Conservation (phyloP, 441 rosid genomes). For the Jatropha podagrica region DNA sequence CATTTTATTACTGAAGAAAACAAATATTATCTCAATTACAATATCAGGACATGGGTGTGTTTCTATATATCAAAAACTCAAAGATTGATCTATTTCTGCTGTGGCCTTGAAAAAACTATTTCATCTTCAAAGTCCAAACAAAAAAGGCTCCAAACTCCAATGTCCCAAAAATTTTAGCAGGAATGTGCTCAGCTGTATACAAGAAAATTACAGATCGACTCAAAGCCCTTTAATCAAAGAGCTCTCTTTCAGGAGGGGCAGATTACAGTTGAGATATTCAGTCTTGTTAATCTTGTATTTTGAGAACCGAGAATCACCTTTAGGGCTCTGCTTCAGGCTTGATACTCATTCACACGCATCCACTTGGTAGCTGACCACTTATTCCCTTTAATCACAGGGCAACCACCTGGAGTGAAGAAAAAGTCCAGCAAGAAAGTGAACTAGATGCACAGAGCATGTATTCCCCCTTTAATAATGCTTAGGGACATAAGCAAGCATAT, state of each 20-base stretch:
- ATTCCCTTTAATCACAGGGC: constrained; percentile 83
- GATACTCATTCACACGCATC: constrained; percentile 75
- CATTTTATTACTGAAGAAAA: constrained; percentile 3
- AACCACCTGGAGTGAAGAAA: constrained; percentile 59
- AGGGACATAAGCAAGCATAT: background rate
- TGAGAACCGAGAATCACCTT: constrained; percentile 35
- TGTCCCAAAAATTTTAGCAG: constrained; percentile 6
- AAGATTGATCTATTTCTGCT: constrained; percentile 9
- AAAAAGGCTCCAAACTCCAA: background rate
- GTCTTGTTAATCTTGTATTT: background rate
- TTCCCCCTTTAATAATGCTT: background rate
- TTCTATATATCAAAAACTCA: constrained; percentile 6
- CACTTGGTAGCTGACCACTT: constrained; percentile 97
- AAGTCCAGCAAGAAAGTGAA: constrained; percentile 10
- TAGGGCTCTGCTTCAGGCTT: constrained; percentile 34
- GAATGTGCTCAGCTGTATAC: constrained; percentile 12
- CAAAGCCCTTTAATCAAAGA: background rate
- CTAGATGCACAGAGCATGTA: background rate
- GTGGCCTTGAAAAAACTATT: background rate
- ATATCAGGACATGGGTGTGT: background rate
- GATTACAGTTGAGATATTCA: constrained; percentile 9
- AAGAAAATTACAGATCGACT: constrained; percentile 8
- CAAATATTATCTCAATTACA: constrained; percentile 16
- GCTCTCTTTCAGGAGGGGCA: background rate
- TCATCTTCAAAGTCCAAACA: background rate